These are phyloP conservation scores for Alnus rubra DNA, from an alignment of 306 rosid genomes.

Conservation along the genomic window DNA sequence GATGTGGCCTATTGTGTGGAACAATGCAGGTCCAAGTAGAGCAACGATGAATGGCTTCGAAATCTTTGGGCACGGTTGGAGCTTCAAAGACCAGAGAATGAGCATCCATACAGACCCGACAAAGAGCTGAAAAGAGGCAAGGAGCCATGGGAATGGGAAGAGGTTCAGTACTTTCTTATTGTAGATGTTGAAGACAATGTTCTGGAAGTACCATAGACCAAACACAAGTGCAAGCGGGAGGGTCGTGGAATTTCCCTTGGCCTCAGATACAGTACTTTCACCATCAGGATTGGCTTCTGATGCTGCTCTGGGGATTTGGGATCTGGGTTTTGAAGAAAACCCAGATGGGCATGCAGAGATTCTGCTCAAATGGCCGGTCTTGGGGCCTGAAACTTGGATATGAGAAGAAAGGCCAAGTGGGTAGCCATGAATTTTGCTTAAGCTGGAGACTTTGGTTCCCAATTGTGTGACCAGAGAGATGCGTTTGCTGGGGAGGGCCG, in stretches of 20 bases:
- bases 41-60: slow-evolving; percentile 73
- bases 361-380: slow-evolving; percentile 31
- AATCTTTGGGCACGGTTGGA: slow-evolving; percentile 83
- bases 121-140: slow-evolving; percentile 90
- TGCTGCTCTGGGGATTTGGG: slow-evolving; percentile 46
- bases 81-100: slow-evolving; percentile 71
- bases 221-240: slow-evolving; percentile 69
- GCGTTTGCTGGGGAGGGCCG: background rate
- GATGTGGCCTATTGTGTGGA: slow-evolving; percentile 94
- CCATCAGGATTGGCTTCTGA: slow-evolving; percentile 49
- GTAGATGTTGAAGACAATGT: slow-evolving; percentile 86
- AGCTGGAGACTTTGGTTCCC: slow-evolving; percentile 21
- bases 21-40: slow-evolving; percentile 91
- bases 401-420: slow-evolving; percentile 36
- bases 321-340: slow-evolving; percentile 40
- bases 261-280: slow-evolving; percentile 36
- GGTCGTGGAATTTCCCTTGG: slow-evolving; percentile 44
- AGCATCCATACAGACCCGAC: slow-evolving; percentile 91
- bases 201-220: slow-evolving; percentile 88
- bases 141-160: slow-evolving; percentile 94
- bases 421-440: background rate
- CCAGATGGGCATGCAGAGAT: slow-evolving; percentile 29
- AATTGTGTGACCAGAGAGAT: background rate
- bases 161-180: slow-evolving; percentile 81
- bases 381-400: slow-evolving; percentile 36